Conservation (phyloP, 495 filamentous ascomycete genomes). For the Geoglossum glabrum region DNA sequence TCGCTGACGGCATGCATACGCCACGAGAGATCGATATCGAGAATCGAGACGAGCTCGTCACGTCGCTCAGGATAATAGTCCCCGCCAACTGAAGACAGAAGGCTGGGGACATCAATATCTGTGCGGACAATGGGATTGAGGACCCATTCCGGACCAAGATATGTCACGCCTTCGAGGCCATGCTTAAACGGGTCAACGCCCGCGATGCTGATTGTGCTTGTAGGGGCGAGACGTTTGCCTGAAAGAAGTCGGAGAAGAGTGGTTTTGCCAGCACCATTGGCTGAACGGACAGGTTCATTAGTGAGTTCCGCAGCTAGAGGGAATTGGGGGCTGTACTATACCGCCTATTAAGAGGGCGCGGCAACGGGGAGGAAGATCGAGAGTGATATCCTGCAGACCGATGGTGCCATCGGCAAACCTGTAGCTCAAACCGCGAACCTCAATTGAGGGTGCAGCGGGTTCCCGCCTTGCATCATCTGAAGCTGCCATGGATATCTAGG, state of each 20-base stretch:
- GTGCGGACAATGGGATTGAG: slow-evolving; percentile 91
- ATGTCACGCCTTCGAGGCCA: slow-evolving; percentile 78
- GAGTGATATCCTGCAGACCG: slow-evolving; percentile 47
- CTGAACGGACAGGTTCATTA: slow-evolving; percentile 17
- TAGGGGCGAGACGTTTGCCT: slow-evolving; percentile 82
- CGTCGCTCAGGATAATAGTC: slow-evolving; percentile 59
- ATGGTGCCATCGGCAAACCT: slow-evolving; percentile 62
- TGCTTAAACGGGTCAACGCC: slow-evolving; percentile 82
- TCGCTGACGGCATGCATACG: slow-evolving; percentile 88
- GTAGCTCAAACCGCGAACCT: slow-evolving; percentile 62
- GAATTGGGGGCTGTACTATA: slow-evolving; percentile 16
- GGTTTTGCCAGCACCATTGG: slow-evolving; percentile 95
- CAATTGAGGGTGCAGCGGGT: slow-evolving; percentile 31
- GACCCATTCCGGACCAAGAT: slow-evolving; percentile 95
- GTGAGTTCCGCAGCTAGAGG: not conserved
- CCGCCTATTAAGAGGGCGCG: slow-evolving; percentile 87
- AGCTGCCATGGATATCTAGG: not conserved
- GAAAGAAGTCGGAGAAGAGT: slow-evolving; percentile 76
- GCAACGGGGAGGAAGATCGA: slow-evolving; percentile 60
- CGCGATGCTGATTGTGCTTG: slow-evolving; percentile 45
- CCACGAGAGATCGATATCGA: slow-evolving; percentile 85
- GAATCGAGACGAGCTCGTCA: slow-evolving; percentile 67
- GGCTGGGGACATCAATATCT: slow-evolving; percentile 76
- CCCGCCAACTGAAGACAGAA: slow-evolving; percentile 71
- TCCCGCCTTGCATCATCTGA: not conserved